phyloP scores from a whole-genome alignment of 2,329 filamentous ascomycete genomes.

The Aureobasidium sp. region DNA sequence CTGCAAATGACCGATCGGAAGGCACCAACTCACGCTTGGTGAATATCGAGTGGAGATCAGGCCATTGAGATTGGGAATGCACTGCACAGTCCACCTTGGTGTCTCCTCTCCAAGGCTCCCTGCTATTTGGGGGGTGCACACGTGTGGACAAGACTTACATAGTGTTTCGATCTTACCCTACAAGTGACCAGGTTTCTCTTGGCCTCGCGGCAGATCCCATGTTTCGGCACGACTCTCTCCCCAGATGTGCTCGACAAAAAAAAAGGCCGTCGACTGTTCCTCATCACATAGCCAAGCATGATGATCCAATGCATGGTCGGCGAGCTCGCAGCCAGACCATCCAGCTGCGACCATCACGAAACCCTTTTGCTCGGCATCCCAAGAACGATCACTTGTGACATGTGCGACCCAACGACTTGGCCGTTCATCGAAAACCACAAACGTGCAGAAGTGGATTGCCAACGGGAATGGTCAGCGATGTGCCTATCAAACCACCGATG shows the following conservation, averaged over 20 bases:
- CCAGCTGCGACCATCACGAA: neutral
- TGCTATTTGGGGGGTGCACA: neutral
- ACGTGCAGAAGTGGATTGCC: neutral
- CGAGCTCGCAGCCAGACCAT: neutral
- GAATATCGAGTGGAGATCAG: neutral
- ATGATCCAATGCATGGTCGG: neutral
- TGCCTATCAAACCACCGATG: constrained; percentile 12
- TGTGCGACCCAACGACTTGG: constrained; percentile 12
- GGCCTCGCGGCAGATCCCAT: neutral
- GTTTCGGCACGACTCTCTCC: neutral
- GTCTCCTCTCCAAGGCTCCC: neutral
- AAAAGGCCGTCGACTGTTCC: neutral
- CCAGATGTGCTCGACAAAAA: neutral
- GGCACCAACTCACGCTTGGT: neutral
- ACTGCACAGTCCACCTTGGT: constrained; percentile 7
- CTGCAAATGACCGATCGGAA: neutral
- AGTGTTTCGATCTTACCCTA: constrained; percentile 10
- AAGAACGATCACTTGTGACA: constrained; percentile 3
- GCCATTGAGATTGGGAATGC: neutral
- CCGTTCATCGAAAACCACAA: neutral
- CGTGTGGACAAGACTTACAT: constrained; percentile 5
- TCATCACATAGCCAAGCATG: neutral
- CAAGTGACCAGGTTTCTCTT: constrained; percentile 4
- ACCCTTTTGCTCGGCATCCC: neutral
- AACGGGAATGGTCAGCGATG: constrained; percentile 9